phyloP scores from a whole-genome alignment of 2,329 filamentous ascomycete species.

The Plectosphaerella cucumerina region DNA sequence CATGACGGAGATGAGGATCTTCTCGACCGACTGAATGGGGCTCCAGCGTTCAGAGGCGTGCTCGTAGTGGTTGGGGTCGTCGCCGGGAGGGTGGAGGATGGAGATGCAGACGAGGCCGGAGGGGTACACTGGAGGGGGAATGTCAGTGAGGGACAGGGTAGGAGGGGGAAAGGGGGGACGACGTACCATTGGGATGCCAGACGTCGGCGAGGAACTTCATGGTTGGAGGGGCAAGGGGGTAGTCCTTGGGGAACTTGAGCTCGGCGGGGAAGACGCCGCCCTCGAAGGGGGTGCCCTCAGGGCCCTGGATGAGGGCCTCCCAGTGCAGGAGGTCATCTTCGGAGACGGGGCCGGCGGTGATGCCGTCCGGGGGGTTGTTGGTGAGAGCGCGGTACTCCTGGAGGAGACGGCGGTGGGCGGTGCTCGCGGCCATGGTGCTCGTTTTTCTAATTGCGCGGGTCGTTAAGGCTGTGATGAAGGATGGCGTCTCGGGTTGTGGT shows the following conservation, averaged over 20 bases:
- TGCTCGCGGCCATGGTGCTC: conserved; percentile 50
- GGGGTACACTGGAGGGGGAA: conserved; percentile 64
- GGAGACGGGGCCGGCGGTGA: conserved; percentile 86
- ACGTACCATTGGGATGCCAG: conserved; percentile 90
- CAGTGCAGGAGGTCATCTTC: conserved; percentile 96
- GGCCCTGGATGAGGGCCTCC: conserved; percentile 95
- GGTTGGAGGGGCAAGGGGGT: conserved; percentile 89
- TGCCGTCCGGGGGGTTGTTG: conserved; percentile 94
- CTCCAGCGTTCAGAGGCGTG: conserved; percentile 94
- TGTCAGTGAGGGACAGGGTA: conserved; percentile 1
- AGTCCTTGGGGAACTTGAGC: conserved; percentile 92
- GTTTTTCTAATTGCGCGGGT: conserved; percentile 1
- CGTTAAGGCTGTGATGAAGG: too few relatives aligned
- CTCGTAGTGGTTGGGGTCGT: conserved; percentile 98
- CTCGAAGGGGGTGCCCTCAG: conserved; percentile 93
- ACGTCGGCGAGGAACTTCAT: conserved; percentile 95
- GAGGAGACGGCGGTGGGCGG: conserved; percentile 76
- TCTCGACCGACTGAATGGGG: conserved; percentile 95
- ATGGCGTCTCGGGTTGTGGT: neutral
- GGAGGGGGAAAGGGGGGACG: neutral
- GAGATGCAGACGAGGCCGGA: conserved; percentile 94
- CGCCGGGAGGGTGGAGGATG: conserved; percentile 93
- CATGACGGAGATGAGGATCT: conserved; percentile 95
- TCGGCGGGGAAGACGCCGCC: conserved; percentile 94
- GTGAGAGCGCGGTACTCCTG: conserved; percentile 94